phyloP scores from a whole-genome alignment of 2,329 filamentous ascomycete species.

The Alternaria triticimaculans region DNA sequence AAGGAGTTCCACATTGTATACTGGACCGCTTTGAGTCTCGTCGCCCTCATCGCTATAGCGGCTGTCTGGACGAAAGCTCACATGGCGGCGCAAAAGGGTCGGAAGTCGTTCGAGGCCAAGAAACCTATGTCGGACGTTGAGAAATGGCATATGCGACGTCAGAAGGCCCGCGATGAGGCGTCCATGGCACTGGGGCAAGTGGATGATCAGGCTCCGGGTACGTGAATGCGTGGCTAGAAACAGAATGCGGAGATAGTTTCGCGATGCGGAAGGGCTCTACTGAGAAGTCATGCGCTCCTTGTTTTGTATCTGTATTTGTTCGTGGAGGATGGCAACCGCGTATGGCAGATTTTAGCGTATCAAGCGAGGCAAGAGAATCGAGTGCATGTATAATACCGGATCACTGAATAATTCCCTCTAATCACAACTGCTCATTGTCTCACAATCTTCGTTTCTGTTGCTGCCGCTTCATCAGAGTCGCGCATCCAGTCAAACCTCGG shows the following conservation, averaged over 20 bases:
- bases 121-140: conserved; percentile 6
- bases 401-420: background rate
- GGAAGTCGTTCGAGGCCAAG: background rate
- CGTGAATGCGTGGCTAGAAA: background rate
- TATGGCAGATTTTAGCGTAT: background rate
- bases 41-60: background rate
- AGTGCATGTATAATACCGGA: background rate
- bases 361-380: background rate
- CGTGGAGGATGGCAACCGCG: background rate
- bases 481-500: background rate
- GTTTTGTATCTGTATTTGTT: background rate
- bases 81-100: background rate
- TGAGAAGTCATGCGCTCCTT: background rate
- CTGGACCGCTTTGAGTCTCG: background rate
- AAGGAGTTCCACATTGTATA: background rate
- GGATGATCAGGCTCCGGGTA: background rate
- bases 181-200: background rate
- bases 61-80: conserved; percentile 1
- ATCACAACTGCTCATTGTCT: background rate
- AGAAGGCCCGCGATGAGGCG: background rate
- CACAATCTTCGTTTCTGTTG: background rate
- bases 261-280: background rate
- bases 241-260: background rate
- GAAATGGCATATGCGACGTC: background rate
- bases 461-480: background rate